Base-by-base conservation (phyloP, 2,329 filamentous ascomycete species). In the Zelopaecilomyces penicillatus region DNA sequence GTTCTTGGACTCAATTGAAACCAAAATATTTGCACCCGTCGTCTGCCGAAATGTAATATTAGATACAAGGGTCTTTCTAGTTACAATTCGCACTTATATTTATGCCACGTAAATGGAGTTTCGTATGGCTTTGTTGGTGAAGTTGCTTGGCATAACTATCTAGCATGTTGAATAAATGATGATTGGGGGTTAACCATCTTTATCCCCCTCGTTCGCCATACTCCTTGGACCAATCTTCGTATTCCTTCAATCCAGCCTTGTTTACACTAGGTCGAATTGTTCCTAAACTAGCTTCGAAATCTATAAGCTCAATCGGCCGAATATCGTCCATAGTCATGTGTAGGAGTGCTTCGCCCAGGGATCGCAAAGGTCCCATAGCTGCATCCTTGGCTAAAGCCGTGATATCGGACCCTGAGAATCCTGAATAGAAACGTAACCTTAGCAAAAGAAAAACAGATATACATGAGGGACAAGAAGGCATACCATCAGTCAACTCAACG, bases 341-440 rank as follows among this genome's bases (percentile, higher is more conserved):
- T 31, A 98, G 73, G 30, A 98, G 69, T 35, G 85, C 87, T 62
- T 97, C 93, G 28, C 93, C 93, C 3, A 97, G 71, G 43, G 88
- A 91, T 30, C 93, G 80, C 9, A 98, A 70, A 1, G 93, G 93
- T 0, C 93, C 91, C 93, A 98, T 98, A 3, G 93, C 93, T 6
- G 93, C 93, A 61, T 98, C 93, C 66, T 98, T 98, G 6, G 93
- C 93, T 6, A 98, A 72, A 1, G 93, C 90, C 26, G 93, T 97
- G 52, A 98, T 95, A 58, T 98, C 93, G 2, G 89, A 95, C 37
- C 93, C 93, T 6, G 89, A 96, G 67, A 95, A 98, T n/a, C 89
- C 90, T 96, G 44, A 9, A 4, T 3, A 30, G 34, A 30, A 6
- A 36, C 6, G 42, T 36, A 55, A 38, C 29, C 39, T 27, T n/a